Evolutionary conservation across 2,329 filamentous ascomycete species (phyloP), one percentile per base, ranked within the genome.

Genomic region (Mycosphaerella sp.): DNA sequence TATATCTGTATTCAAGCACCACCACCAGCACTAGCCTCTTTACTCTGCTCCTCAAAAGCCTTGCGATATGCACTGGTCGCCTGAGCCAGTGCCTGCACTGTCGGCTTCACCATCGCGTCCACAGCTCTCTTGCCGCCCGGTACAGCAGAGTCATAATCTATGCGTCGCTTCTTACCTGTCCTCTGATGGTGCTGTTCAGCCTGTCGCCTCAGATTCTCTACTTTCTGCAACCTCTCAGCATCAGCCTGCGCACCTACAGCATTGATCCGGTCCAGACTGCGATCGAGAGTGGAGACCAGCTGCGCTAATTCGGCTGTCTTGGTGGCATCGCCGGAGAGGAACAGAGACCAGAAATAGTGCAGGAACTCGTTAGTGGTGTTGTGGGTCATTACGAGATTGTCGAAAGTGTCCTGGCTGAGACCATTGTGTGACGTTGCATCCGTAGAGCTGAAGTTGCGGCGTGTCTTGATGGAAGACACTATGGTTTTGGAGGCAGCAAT

Each of bases 331-430:
- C 90, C 91, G 0, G 90, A 96, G 21, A 95, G 77, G 64, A 25
- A 98, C 0, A 90, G 83, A 30, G 81, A 79, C 91, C 91, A 98
- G 73, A 98, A 98, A 68, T 97, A 94, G 62, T 91, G 87, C n/a
- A 98, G 74, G 64, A 97, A 98, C 65, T 98, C 93, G 34, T 87
- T 85, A 0, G 89, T 94, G 0, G 93, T 98, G 47, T 90, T 90
- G 67, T 97, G 89, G 0, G 91, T 95, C 49, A 86, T 76, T 10
- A 74, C 76, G n/a, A 87, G 65, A 14, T 78, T 78, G 58, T 86
- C 82, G 58, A 81, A 82, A 1, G 82, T 72, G 2, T 68, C 47
- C 49, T 70, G 65, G 10, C 67, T 68, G 0, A 77, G 65, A 14
- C 68, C 68, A 17, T 59, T 53, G n/a, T 64, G 46, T 8, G 62